Evolutionary conservation across 495 filamentous ascomycete genomes (phyloP), one percentile per base, ranked within the genome.

Genomic region (Chaetomium tenue): DNA sequence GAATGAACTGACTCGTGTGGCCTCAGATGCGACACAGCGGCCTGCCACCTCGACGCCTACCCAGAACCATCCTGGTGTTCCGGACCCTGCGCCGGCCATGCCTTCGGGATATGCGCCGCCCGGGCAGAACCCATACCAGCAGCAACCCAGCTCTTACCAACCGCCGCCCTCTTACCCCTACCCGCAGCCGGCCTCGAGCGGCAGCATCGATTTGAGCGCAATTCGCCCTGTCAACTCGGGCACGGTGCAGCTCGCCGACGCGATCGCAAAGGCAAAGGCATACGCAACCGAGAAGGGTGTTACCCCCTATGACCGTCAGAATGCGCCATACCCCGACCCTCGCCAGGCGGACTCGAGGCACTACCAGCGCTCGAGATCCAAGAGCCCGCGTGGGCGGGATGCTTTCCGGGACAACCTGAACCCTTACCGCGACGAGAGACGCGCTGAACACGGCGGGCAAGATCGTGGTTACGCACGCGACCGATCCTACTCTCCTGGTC

Each of bases 391-490:
- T 0, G 70, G 81, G 18, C 83, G 85, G 64, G 83, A 89, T 57
- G 76, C 82, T 12, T 91, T 83, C 73, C 85, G 88, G 70, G 89
- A 91, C 72, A 87, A 84, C 70, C 81, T 84, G 71, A 90, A 90
- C 61, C 87, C 89, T 6, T 92, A 91, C 71, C 82, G 88, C 63
- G 89, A 91, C 63, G 91, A 93, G 70, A 84, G 90, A 57, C 84
- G 90, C 37, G 68, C 65, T 22, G 70, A 79, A 44, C 76, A 78
- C 53, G 71, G 54, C 12, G 66, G 52, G 37, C 63, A 58, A 3
- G 47, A 47, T 22, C 82, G 86, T 63, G 82, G 83, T 20, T 85
- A 81, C 66, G 79, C 78, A 52, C 84, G 87, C 33, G 88, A 89
- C 15, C 82, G 87, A 25, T 89, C 88, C 15, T 84, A 83, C 60